Conservation (phyloP, 495 filamentous ascomycete genomes). For the Thozetella sp. region DNA sequence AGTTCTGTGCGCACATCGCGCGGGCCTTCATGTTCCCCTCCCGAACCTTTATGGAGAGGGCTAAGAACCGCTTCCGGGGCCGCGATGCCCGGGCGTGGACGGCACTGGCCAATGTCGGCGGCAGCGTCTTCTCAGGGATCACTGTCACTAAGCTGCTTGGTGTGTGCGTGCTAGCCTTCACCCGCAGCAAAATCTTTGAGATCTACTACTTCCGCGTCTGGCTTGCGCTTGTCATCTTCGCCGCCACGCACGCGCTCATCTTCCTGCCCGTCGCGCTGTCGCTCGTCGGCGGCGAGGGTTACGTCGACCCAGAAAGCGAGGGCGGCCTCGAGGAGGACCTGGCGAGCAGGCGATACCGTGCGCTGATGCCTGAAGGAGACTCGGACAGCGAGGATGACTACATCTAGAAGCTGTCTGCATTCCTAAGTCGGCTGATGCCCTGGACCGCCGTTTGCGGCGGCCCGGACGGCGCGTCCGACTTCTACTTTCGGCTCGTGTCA, state of each 20-base stretch:
- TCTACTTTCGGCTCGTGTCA: not conserved
- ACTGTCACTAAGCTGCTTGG: slow-evolving; percentile 94
- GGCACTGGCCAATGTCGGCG: slow-evolving; percentile 89
- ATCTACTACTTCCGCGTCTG: slow-evolving; percentile 98
- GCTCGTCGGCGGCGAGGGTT: slow-evolving; percentile 85
- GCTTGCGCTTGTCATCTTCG: slow-evolving; percentile 86
- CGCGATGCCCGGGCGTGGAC: slow-evolving; percentile 88
- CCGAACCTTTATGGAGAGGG: slow-evolving; percentile 72
- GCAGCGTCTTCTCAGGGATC: slow-evolving; percentile 93
- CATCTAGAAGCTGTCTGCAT: slow-evolving; percentile 3
- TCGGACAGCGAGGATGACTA: slow-evolving; percentile 42
- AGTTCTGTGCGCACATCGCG: slow-evolving; percentile 97
- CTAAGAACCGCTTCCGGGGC: slow-evolving; percentile 66
- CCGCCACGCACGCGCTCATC: slow-evolving; percentile 85
- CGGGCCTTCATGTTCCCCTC: slow-evolving; percentile 94
- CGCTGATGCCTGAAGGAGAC: slow-evolving; percentile 37
- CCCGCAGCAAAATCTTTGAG: slow-evolving; percentile 97
- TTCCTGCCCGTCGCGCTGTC: slow-evolving; percentile 91
- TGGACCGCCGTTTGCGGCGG: not conserved
- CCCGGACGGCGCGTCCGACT: not conserved
- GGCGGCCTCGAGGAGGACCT: slow-evolving; percentile 88
- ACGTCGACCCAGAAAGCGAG: slow-evolving; percentile 79
- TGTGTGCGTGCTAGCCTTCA: slow-evolving; percentile 91
- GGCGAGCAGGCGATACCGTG: slow-evolving; percentile 43
- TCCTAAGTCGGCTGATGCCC: not conserved